These are phyloP conservation scores for Parastagonospora avenae DNA, from an alignment of 2,329 filamentous ascomycete species.

Conservation along the genomic window DNA sequence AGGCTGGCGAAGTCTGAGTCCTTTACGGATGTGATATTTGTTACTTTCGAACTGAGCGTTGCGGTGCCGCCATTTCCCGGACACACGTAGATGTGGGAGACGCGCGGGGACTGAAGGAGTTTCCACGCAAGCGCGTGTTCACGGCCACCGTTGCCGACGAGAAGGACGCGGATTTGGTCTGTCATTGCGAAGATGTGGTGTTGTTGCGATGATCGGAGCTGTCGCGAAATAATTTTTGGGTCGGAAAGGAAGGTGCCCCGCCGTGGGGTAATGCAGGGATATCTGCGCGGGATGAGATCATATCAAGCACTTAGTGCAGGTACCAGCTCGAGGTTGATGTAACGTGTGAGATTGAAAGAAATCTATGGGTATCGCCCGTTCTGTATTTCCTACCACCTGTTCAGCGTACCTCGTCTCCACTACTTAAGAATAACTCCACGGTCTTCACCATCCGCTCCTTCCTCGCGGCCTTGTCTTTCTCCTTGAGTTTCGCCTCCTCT, in stretches of 20 bases:
- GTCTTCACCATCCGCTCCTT: conserved; percentile 70
- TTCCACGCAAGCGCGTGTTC: conserved; percentile 97
- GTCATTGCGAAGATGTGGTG: conserved; percentile 24
- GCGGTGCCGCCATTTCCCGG: conserved; percentile 82
- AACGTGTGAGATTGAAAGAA: neutral
- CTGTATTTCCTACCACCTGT: neutral
- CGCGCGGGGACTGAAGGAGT: conserved; percentile 77
- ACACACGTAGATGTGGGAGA: conserved; percentile 72
- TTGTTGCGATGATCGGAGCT: conserved; percentile 3
- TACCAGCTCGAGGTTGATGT: neutral
- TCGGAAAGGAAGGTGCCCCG: conserved; percentile 13
- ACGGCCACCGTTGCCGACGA: conserved; percentile 91
- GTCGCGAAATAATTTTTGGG: conserved; percentile 22
- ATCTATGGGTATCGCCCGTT: conserved; percentile 4
- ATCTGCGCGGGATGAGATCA: conserved; percentile 9
- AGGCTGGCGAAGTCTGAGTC: conserved; percentile 79
- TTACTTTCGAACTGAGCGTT: conserved; percentile 56
- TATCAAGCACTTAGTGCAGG: neutral
- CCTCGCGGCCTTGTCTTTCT: conserved; percentile 63
- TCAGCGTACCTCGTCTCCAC: neutral
- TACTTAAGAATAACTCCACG: conserved; percentile 70
- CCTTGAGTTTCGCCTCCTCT: conserved; percentile 46
- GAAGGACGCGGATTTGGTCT: conserved; percentile 61
- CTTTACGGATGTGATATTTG: conserved; percentile 72
- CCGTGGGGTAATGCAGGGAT: conserved; percentile 26